Conservation (phyloP, 495 filamentous ascomycete genomes). For the Xylaria acuta region DNA sequence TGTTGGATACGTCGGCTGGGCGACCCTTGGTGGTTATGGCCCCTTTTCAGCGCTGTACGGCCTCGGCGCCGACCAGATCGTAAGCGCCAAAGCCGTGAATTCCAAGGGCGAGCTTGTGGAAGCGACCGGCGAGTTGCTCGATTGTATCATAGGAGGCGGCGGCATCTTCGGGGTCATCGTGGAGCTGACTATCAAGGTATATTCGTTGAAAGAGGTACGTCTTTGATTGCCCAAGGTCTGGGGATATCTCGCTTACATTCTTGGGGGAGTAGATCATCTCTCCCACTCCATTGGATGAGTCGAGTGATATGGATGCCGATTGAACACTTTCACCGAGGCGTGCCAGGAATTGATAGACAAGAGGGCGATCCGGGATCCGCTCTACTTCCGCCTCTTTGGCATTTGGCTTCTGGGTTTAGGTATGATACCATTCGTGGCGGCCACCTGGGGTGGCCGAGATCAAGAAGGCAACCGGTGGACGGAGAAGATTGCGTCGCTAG, state of each 20-base stretch:
- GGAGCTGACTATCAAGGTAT: constrained; percentile 47
- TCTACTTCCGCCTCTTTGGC: background rate
- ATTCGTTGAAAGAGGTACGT: constrained; percentile 44
- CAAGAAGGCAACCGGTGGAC: background rate
- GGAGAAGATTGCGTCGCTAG: background rate
- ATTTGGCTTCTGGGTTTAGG: background rate
- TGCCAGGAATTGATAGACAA: background rate
- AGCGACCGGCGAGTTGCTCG: constrained; percentile 43
- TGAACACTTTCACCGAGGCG: background rate
- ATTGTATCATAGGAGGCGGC: constrained; percentile 48
- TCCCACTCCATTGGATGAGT: background rate
- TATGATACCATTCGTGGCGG: background rate
- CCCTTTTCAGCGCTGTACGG: constrained; percentile 42
- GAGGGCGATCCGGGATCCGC: background rate
- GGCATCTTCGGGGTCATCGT: constrained; percentile 51
- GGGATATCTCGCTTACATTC: background rate
- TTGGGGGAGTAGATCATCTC: background rate
- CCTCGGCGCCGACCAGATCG: constrained; percentile 49
- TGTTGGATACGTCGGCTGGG: constrained; percentile 50
- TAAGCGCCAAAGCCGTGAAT: constrained; percentile 48
- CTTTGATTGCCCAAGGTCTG: background rate
- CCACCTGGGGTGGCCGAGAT: background rate
- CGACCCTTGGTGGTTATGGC: constrained; percentile 49
- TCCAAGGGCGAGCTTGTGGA: constrained; percentile 42
- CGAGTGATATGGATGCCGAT: background rate